A percentile compares a stretch with the other conserved stretches of the same genome.
phyloP scores from a whole-genome alignment of 768 basidiomycete genomes.

The Dictyophora rubrovolvata region DNA sequence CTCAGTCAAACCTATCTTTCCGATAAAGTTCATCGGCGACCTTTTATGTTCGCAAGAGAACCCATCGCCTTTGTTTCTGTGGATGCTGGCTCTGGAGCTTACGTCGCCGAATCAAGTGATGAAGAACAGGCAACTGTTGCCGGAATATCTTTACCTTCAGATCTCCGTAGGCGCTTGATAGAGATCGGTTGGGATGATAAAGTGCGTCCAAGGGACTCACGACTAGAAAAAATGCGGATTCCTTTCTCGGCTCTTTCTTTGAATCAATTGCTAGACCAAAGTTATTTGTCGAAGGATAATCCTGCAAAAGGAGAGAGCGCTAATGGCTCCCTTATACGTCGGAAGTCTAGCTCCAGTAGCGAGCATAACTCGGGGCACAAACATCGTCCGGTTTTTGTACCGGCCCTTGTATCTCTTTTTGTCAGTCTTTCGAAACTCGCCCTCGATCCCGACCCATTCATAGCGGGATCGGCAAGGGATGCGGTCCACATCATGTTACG shows the following conservation, averaged over 20 bases:
- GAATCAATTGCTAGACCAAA: slow-evolving; percentile 31
- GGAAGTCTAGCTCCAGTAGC: slow-evolving; percentile 41
- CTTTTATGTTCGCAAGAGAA: slow-evolving; percentile 62
- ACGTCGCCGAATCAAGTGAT: slow-evolving; percentile 42
- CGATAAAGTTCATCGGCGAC: slow-evolving; percentile 49
- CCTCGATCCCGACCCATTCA: slow-evolving; percentile 39
- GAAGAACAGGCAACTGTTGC: slow-evolving; percentile 38
- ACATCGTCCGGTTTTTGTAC: slow-evolving; percentile 58
- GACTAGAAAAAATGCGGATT: slow-evolving; percentile 47
- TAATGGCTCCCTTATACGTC: slow-evolving; percentile 29
- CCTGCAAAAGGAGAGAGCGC: slow-evolving; percentile 9
- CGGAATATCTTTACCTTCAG: slow-evolving; percentile 42
- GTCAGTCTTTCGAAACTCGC: slow-evolving; percentile 42
- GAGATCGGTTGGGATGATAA: slow-evolving; percentile 72
- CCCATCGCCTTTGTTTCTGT: slow-evolving; percentile 67
- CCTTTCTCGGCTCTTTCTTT: slow-evolving; percentile 59
- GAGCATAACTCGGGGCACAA: slow-evolving; percentile 30
- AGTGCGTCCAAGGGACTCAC: slow-evolving; percentile 41
- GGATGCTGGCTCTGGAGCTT: slow-evolving; percentile 58
- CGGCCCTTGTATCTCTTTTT: slow-evolving; percentile 45
- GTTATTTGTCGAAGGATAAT: not conserved
- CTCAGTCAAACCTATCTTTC: slow-evolving; percentile 48
- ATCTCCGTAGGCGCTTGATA: slow-evolving; percentile 52
- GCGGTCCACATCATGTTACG: slow-evolving; percentile 58
- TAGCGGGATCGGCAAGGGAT: slow-evolving; percentile 48